A percentile compares a stretch with the other conserved stretches of the same genome.
Conservation (phyloP, 164 flowering plant species). For the Hamamelis virginiana region DNA sequence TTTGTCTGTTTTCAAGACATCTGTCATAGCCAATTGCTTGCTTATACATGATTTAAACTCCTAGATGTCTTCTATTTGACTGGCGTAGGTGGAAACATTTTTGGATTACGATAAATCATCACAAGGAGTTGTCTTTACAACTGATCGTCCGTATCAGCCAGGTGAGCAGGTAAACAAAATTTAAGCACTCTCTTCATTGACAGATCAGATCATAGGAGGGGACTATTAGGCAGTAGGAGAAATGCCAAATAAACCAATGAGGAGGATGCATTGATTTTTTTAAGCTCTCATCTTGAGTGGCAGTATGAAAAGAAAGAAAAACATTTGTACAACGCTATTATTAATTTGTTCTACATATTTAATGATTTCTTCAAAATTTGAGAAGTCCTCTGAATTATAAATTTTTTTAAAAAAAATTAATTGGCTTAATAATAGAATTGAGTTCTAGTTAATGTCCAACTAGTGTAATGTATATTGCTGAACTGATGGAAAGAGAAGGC, state of each 20-base stretch:
- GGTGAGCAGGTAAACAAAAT: constrained; percentile 90
- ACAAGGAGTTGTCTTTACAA: constrained; percentile 80
- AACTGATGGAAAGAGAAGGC: background rate
- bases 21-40: background rate
- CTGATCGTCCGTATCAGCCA: constrained; percentile 87
- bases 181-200: constrained; percentile 3
- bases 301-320: background rate
- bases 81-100: constrained; percentile 80
- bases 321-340: too few relatives aligned
- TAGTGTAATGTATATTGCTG: too few relatives aligned
- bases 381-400: background rate
- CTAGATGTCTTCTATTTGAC: constrained; percentile 1
- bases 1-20: background rate
- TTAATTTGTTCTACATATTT: too few relatives aligned
- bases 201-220: background rate
- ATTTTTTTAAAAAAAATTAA: too few relatives aligned
- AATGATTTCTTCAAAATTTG: background rate
- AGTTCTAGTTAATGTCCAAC: too few relatives aligned
- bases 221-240: too few relatives aligned
- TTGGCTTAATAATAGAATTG: background rate
- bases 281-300: background rate
- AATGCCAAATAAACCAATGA: too few relatives aligned
- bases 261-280: too few relatives aligned
- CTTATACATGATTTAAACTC: background rate
- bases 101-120: constrained; percentile 91